A percentile compares a stretch with the other conserved stretches of the same genome.
phyloP scores from a whole-genome alignment of 805 yeast genomes.

The Vanderwaltozyma yarrowii region DNA sequence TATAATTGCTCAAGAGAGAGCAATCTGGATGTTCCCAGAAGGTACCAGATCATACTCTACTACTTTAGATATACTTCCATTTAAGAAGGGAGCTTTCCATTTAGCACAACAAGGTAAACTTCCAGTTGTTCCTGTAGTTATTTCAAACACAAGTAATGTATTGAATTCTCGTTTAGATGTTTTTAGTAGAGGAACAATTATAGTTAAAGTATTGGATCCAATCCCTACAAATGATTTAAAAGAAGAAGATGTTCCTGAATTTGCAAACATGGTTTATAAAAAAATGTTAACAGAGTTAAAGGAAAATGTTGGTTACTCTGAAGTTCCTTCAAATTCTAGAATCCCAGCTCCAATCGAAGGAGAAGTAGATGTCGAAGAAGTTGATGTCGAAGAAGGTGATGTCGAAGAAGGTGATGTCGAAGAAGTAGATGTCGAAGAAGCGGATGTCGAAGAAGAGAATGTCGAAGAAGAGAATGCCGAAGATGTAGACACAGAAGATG shows the following conservation, averaged over 20 bases:
- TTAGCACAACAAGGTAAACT: constrained; percentile 86
- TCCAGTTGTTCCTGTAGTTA: constrained; percentile 83
- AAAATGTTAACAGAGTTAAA: constrained; percentile 39
- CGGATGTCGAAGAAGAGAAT: too few relatives aligned
- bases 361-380: too few relatives aligned
- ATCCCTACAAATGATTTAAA: constrained; percentile 59
- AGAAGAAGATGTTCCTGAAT: constrained; percentile 58
- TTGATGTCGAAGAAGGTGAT: too few relatives aligned
- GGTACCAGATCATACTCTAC: constrained; percentile 85
- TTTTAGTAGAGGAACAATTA: constrained; percentile 68
- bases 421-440: too few relatives aligned
- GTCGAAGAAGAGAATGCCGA: too few relatives aligned
- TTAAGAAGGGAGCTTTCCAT: constrained; percentile 97
- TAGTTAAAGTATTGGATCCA: constrained; percentile 73
- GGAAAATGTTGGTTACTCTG: constrained; percentile 29
- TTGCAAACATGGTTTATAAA: constrained; percentile 45
- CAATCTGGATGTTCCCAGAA: constrained; percentile 88
- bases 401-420: too few relatives aligned
- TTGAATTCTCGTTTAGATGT: constrained; percentile 48
- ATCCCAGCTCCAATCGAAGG: too few relatives aligned
- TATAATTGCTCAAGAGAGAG: constrained; percentile 55
- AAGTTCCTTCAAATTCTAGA: background rate
- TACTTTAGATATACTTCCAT: constrained; percentile 64
- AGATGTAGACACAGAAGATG: too few relatives aligned
- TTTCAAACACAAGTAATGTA: constrained; percentile 72